Conservation (phyloP, 1,284 basidiomycete species). For the Hemileia vastatrix region DNA sequence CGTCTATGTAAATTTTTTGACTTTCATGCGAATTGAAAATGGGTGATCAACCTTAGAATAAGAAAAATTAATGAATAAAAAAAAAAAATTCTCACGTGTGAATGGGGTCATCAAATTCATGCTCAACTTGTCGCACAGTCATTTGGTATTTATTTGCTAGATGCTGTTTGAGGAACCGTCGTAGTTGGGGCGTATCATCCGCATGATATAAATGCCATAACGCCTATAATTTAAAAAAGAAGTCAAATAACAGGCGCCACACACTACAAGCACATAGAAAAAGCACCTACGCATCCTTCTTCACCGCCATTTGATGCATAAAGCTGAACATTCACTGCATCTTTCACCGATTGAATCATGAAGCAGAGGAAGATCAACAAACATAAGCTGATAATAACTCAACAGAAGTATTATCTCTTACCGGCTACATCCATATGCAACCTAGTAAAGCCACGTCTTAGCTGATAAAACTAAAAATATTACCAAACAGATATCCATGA, state of each 20-base stretch:
- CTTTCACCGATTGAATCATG: too few relatives aligned
- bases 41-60: neutral
- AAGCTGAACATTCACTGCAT: slow-evolving; percentile 40
- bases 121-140: slow-evolving; percentile 2
- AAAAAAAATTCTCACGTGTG: slow-evolving; percentile 2
- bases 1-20: slow-evolving; percentile 33
- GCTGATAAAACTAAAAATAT: neutral
- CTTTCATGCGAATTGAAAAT: slow-evolving; percentile 33
- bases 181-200: slow-evolving; percentile 30
- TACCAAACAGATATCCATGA: neutral
- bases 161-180: slow-evolving; percentile 30
- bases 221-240: slow-evolving; percentile 16
- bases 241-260: neutral
- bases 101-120: slow-evolving; percentile 15
- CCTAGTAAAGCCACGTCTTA: neutral
- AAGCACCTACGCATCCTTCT: slow-evolving; percentile 25
- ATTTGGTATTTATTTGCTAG: slow-evolving; percentile 9
- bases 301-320: slow-evolving; percentile 23
- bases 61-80: neutral
- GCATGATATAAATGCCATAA: slow-evolving; percentile 38
- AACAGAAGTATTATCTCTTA: neutral
- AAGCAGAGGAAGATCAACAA: too few relatives aligned
- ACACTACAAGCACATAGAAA: slow-evolving; percentile 23
- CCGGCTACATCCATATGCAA: slow-evolving; percentile 40
- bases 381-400: too few relatives aligned